Percentiles rank a stretch among this genome's conserved stretches.
These are phyloP conservation scores for Pseudocercospora fijiensis DNA, from an alignment of 2,329 filamentous ascomycete species.

Conservation along the genomic window DNA sequence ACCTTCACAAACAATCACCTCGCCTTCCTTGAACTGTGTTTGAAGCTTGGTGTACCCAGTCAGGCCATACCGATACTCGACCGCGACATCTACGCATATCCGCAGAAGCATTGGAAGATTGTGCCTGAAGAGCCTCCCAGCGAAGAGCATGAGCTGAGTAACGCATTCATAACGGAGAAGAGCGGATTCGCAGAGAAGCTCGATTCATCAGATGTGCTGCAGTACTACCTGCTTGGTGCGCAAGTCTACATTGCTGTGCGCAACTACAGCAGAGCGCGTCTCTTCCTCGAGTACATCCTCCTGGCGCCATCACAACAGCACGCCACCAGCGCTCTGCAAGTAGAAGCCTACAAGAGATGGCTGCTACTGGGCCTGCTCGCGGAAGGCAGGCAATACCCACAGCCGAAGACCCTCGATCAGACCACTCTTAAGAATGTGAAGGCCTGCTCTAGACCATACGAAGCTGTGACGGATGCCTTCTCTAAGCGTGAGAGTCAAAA, in stretches of 20 bases:
- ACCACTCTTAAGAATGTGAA: constrained; percentile 58
- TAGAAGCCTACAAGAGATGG: constrained; percentile 92
- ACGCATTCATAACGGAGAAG: constrained; percentile 59
- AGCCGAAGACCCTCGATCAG: constrained; percentile 58
- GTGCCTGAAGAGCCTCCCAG: constrained; percentile 44
- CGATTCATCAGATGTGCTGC: constrained; percentile 54
- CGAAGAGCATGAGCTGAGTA: constrained; percentile 46
- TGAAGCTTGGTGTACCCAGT: constrained; percentile 54
- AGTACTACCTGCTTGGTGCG: constrained; percentile 54
- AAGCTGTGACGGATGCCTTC: constrained; percentile 68
- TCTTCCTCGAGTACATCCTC: constrained; percentile 54
- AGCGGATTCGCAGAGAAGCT: constrained; percentile 59
- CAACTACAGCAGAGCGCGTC: constrained; percentile 45
- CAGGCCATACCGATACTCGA: constrained; percentile 62
- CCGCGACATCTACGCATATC: constrained; percentile 65
- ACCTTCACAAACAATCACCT: constrained; percentile 67
- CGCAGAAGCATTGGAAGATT: constrained; percentile 41
- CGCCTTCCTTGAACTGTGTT: constrained; percentile 57
- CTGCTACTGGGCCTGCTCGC: constrained; percentile 71
- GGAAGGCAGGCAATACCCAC: constrained; percentile 58
- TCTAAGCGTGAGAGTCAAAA: constrained; percentile 57
- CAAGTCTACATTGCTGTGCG: constrained; percentile 48
- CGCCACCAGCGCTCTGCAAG: constrained; percentile 70
- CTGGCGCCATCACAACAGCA: constrained; percentile 65
- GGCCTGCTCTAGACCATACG: constrained; percentile 66